Percentiles rank a stretch among this genome's conserved stretches.
Conservation (phyloP, 768 basidiomycete genomes). For the Tylopilus intermedius region DNA sequence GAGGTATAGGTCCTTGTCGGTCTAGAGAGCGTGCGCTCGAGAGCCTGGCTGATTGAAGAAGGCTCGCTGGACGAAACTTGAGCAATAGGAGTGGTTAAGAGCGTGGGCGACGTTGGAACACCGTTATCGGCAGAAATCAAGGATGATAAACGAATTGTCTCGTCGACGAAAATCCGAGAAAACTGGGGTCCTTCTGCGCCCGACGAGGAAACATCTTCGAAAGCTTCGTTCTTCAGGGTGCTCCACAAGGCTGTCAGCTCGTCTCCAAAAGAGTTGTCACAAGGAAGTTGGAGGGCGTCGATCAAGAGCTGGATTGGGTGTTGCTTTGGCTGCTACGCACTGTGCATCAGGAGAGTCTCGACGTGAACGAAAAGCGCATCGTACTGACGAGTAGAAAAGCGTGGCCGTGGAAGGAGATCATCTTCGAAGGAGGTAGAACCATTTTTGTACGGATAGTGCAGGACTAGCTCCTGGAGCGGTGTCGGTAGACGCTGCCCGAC, state of each 20-base stretch:
- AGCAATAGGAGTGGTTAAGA: slow-evolving; percentile 35
- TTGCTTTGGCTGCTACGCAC: slow-evolving; percentile 35
- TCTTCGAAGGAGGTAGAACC: slow-evolving; percentile 29
- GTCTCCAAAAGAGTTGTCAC: slow-evolving; percentile 30
- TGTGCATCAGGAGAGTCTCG: slow-evolving; percentile 46
- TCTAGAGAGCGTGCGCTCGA: slow-evolving; percentile 15
- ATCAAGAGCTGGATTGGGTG: slow-evolving; percentile 58
- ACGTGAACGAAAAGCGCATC: slow-evolving; percentile 66
- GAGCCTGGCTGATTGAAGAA: slow-evolving; percentile 28
- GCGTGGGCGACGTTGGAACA: slow-evolving; percentile 25
- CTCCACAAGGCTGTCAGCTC: slow-evolving; percentile 51
- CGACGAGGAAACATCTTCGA: slow-evolving; percentile 23
- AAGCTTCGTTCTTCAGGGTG: slow-evolving; percentile 42
- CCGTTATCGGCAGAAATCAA: slow-evolving; percentile 44
- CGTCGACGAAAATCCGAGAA: slow-evolving; percentile 60
- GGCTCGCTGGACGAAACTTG: slow-evolving; percentile 27
- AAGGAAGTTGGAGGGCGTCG: slow-evolving; percentile 51
- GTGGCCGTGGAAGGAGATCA: slow-evolving; percentile 55
- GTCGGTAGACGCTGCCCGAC: slow-evolving; percentile 54
- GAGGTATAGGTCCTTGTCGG: too few relatives aligned
- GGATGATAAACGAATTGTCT: slow-evolving; percentile 51
- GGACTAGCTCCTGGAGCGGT: slow-evolving; percentile 65
- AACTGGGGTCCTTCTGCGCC: slow-evolving; percentile 36
- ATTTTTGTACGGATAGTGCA: slow-evolving; percentile 58
- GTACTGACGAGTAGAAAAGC: slow-evolving; percentile 60